Evolutionary conservation across 306 rosid species (phyloP).

Genomic region (Malus asiatica): DNA sequence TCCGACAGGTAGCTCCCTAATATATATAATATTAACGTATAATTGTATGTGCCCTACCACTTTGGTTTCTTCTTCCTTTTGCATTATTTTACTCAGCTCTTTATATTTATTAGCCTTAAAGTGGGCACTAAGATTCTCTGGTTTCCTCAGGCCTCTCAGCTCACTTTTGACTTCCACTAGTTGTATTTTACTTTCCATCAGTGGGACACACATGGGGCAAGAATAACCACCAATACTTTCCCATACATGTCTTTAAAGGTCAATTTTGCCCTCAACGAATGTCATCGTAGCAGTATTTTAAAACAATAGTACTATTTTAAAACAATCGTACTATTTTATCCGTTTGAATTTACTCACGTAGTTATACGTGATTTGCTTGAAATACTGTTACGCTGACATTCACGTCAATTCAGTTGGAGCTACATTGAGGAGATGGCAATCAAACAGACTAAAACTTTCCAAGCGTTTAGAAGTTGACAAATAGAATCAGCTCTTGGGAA

Average conservation of each 20-base stretch:
- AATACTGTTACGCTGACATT: not conserved
- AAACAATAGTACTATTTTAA: no score
- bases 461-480: not conserved
- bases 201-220: slow-evolving; percentile 17
- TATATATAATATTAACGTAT: no score
- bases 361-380: no score
- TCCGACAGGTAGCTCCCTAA: slow-evolving; percentile 42
- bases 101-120: slow-evolving; percentile 17
- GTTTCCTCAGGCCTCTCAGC: slow-evolving; percentile 22
- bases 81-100: slow-evolving; percentile 23
- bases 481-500: not conserved
- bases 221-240: not conserved
- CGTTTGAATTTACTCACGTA: no score
- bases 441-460: not conserved
- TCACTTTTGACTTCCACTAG: slow-evolving; percentile 45
- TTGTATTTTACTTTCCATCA: slow-evolving; percentile 5
- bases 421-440: no score
- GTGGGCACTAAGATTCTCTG: slow-evolving; percentile 41
- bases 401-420: no score
- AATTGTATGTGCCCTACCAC: not conserved
- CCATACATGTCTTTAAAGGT: not conserved
- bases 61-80: slow-evolving; percentile 8
- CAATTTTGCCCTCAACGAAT: not conserved
- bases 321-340: rapidly evolving
- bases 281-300: not conserved